Conservation (phyloP, 1,284 basidiomycete species). For the Heterobasidion occidentale region DNA sequence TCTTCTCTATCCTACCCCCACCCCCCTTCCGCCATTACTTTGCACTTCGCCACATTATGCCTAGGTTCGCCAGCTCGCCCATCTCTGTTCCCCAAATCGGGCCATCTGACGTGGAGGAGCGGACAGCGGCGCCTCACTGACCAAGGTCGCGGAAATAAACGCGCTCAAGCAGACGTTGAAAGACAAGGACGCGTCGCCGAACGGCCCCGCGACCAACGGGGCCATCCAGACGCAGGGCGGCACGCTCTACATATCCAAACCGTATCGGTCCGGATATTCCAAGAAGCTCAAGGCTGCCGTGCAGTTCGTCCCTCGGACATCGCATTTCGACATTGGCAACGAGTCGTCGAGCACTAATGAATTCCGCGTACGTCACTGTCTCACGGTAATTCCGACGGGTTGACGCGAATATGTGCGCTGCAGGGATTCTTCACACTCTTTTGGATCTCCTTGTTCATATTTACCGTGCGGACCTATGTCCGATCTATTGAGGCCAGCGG, state of each 20-base stretch:
- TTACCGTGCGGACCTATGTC: constrained; percentile 72
- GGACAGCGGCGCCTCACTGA: background rate
- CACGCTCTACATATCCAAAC: constrained; percentile 67
- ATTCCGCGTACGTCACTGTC: constrained; percentile 57
- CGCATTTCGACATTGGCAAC: constrained; percentile 79
- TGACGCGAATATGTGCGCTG: constrained; percentile 1
- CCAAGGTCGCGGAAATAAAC: background rate
- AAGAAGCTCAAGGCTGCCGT: constrained; percentile 71
- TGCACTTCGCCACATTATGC: no score
- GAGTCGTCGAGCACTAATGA: constrained; percentile 68
- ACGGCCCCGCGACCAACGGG: background rate
- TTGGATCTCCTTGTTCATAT: constrained; percentile 83
- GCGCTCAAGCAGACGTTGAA: background rate
- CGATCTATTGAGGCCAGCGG: constrained; percentile 73
- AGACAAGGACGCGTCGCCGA: background rate
- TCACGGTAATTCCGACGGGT: background rate
- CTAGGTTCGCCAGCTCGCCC: no score
- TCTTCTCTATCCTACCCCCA: no score
- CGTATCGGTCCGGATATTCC: constrained; percentile 56
- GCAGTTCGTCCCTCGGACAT: constrained; percentile 79
- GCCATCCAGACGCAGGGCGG: constrained; percentile 44
- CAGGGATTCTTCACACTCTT: constrained; percentile 92
- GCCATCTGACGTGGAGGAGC: background rate
- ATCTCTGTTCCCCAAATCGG: background rate
- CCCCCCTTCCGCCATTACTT: no score